Base-by-base conservation (phyloP, 2,329 filamentous ascomycete genomes). In the Cylindrodendrum hubeiense region DNA sequence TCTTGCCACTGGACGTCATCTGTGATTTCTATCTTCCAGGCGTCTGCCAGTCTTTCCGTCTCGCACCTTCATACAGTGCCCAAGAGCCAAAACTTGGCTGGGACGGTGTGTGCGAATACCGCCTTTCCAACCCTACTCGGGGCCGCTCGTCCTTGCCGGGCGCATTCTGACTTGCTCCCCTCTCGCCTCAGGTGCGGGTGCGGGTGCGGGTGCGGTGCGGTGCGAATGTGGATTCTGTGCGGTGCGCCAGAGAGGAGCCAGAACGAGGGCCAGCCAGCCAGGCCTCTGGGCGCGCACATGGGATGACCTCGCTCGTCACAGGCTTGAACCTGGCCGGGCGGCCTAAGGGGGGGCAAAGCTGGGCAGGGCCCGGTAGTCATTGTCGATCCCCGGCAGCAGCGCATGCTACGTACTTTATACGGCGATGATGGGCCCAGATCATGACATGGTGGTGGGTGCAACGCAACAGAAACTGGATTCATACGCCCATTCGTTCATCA, bases 341-440 rank as follows among this genome's bases (percentile, higher is more conserved):
- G 61, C 43, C 49, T 43, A 59, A 44, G 43, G 61, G 53, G 58
- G 60, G 53, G 12, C 28, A 39, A 41, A 52, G 60, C 60, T 56
- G 52, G 46, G 60, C 34, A 64, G 34, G 51, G 53, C 39, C 60
- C 60, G 65, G 65, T 64, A 67, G 52, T 64, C 55, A 57, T 53
- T 64, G 65, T 67, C 65, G 65, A 67, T 67, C 65, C 60, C 55
- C 60, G 56, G 65, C 65, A 57, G 58, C 63, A 60, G 63, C 47
- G 63, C 63, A 66, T 58, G 57, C 49, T 47, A 58, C 28, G 54
- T 50, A 49, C 53, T 63, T 49, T 55, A 52, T 59, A 66, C 63
- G 63, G 63, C 59, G 50, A 51, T 53, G 59, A 59, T 52, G 49
- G 34, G 50, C 54, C 61, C 50, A 53, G 61, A 58, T 64, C 55